These are phyloP conservation scores for Pestalotiopsis sp. DNA, from an alignment of 2,329 filamentous ascomycete species.

Conservation along the genomic window DNA sequence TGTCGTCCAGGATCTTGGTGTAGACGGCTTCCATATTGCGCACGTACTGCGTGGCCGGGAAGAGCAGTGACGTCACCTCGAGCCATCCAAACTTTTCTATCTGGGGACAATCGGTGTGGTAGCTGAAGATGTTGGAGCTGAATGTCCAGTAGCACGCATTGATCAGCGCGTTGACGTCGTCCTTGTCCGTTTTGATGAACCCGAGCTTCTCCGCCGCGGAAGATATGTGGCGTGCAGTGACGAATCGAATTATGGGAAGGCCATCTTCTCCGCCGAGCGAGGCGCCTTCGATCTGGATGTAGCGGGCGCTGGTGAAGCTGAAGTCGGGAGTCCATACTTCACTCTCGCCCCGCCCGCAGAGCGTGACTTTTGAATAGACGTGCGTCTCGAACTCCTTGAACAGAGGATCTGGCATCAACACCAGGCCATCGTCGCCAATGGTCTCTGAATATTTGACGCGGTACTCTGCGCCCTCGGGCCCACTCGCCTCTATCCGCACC, in stretches of 20 bases:
- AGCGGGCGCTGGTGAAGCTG: slow-evolving; percentile 37
- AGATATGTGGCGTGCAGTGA: slow-evolving; percentile 40
- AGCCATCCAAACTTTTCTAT: slow-evolving; percentile 53
- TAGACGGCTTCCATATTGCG: slow-evolving; percentile 48
- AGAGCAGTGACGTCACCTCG: slow-evolving; percentile 47
- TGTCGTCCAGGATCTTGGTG: slow-evolving; percentile 49
- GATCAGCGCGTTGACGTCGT: slow-evolving; percentile 42
- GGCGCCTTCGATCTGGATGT: slow-evolving; percentile 42
- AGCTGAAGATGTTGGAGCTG: slow-evolving; percentile 44
- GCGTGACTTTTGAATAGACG: slow-evolving; percentile 1
- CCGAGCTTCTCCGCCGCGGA: slow-evolving; percentile 39
- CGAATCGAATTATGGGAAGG: slow-evolving; percentile 36
- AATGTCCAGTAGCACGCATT: slow-evolving; percentile 49
- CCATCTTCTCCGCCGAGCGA: slow-evolving; percentile 25
- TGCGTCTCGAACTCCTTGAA: slow-evolving; percentile 8
- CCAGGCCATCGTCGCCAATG: background rate
- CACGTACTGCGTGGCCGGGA: slow-evolving; percentile 47
- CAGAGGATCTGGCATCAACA: slow-evolving; percentile 3
- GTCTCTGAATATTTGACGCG: slow-evolving; percentile 6
- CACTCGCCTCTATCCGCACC: slow-evolving; percentile 3
- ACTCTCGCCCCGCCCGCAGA: background rate
- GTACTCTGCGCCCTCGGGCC: background rate
- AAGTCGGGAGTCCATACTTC: slow-evolving; percentile 2
- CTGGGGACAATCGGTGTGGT: slow-evolving; percentile 50
- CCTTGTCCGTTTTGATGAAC: slow-evolving; percentile 39